Base-by-base conservation (phyloP, 495 filamentous ascomycete species). In the Gamarada debralockiae region DNA sequence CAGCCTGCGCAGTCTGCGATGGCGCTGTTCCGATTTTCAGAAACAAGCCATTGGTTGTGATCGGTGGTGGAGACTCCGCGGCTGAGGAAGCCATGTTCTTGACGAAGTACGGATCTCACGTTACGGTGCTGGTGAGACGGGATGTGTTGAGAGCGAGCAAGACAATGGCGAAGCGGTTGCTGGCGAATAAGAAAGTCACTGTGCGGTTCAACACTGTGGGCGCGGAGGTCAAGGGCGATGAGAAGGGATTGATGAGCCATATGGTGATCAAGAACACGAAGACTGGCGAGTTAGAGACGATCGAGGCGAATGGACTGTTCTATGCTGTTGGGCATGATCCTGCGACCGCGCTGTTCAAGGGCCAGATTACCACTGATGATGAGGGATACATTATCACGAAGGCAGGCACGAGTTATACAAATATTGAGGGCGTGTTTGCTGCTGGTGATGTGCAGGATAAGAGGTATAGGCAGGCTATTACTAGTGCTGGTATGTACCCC, bases 381-480 rank as follows among this genome's bases (percentile, higher is more conserved):
- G 93, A 97, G 37, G 82, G 83, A 5, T 99, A 99, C 66, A 84
- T 99, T 33, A 63, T 92, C 57, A 97, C 95, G 37, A 80, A 87
- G 68, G 85, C 92, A 2, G 93, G 93, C 24, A 92, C 90, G 45
- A 89, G 89, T 57, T 78, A 84, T 57, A 99, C 93, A 38, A 96
- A 82, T 67, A 67, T 96, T 4, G 82, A 90, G 66, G 93, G 93
- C 63, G 89, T 99, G 8, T 99, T 97, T 68, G 93, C 93, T 46
- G 92, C 92, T 39, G 93, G 93, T 45, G 93, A 99, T 65, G 93
- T 99, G 17, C 95, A 97, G 74, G 95, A 99, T 67, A 97, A 97
- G 82, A 84, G 86, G 62, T 99, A 99, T 70, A 80, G 95, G 65
- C 93, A 98, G 74, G 93, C 93, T 50, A 92, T 98, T 62, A 98